Evolutionary conservation across 352 stramenopile species (phyloP).

Genomic region (Thalassiosira oceanica): DNA sequence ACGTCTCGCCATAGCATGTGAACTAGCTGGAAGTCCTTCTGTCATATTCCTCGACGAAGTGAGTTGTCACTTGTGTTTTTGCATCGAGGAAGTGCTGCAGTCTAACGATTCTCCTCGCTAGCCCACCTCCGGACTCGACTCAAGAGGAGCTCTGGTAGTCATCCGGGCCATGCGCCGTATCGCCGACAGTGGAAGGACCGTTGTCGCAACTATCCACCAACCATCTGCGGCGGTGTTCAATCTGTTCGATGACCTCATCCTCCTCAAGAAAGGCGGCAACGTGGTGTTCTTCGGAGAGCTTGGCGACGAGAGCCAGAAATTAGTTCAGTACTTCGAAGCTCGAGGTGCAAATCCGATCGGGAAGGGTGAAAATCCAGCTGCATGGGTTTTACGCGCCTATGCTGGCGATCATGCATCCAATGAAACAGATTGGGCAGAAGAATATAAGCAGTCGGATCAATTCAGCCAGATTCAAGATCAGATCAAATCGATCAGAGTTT

Average conservation of each 20-base stretch:
- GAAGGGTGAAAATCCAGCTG: slow-evolving; percentile 85
- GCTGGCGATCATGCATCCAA: slow-evolving; percentile 14
- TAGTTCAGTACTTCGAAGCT: slow-evolving; percentile 85
- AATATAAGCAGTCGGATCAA: slow-evolving; percentile 26
- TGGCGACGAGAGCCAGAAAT: slow-evolving; percentile 75
- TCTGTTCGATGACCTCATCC: slow-evolving; percentile 87
- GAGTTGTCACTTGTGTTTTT: too few relatives aligned
- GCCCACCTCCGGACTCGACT: slow-evolving; percentile 70
- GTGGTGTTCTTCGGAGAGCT: slow-evolving; percentile 87
- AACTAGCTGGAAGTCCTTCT: slow-evolving; percentile 80
- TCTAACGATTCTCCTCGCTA: slow-evolving; percentile 67
- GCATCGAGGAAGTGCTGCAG: too few relatives aligned
- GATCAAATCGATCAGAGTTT: slow-evolving; percentile 24
- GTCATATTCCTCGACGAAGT: slow-evolving; percentile 86
- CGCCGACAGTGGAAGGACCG: slow-evolving; percentile 84
- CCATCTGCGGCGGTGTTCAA: slow-evolving; percentile 35
- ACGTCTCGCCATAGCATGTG: slow-evolving; percentile 88
- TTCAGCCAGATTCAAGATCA: slow-evolving; percentile 10
- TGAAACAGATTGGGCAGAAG: slow-evolving; percentile 30
- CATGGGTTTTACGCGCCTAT: slow-evolving; percentile 82
- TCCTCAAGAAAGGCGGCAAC: slow-evolving; percentile 85
- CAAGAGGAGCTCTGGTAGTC: slow-evolving; percentile 81
- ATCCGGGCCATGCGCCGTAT: slow-evolving; percentile 86
- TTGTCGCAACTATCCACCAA: slow-evolving; percentile 89
- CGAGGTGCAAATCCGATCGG: slow-evolving; percentile 71